Base-by-base conservation (phyloP, 805 yeast genomes). In the Pachysolen tannophilus region DNA sequence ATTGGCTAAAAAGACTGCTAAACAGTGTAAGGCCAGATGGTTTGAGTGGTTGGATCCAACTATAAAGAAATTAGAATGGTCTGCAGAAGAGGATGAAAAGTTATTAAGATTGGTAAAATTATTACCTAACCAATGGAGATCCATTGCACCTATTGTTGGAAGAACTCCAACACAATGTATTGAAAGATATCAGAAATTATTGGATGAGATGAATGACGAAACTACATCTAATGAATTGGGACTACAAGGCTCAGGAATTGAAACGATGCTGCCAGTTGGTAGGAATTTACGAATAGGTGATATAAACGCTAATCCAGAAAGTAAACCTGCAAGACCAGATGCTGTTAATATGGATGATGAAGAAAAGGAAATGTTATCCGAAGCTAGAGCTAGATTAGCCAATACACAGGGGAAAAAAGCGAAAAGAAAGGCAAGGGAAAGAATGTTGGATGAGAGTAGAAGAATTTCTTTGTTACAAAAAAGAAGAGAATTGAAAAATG, bases 381-480 rank as follows among this genome's bases (percentile, higher is more conserved):
- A 92, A 52, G 98, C 98, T 1, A 71, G 81, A 32, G 95, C 96
- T 2, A 71, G 98, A 46, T 61, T 90, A 43, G 84, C 94, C 9
- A 88, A 86, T 48, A 87, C 97, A 0, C 86, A 82, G 53, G 98
- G 97, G 40, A 87, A 88, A 46, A 90, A 90, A 56, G 96, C 97
- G 0, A 84, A 88, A 39, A 60, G 97, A 39, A 86, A 88, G 51
- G 84, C 80, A 2, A 65, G 97, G 38, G 97, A 90, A 52, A 63
- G 92, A 33, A 69, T 83, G 71, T 60, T 86, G 30, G 83, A 78
- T 33, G 94, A 87, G 49, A 82, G 85, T 39, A 70, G 76, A 46
- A 60, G 94, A 21, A 65, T 86, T 16, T 83, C 95, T 0, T 60
- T 78, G 38, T 50, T 90, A 9, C 94, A 87, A 46, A 82, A 79